These are phyloP conservation scores for Gamsiella multidivaricata DNA, from an alignment of 192 early-diverging fungal species.

Conservation along the genomic window DNA sequence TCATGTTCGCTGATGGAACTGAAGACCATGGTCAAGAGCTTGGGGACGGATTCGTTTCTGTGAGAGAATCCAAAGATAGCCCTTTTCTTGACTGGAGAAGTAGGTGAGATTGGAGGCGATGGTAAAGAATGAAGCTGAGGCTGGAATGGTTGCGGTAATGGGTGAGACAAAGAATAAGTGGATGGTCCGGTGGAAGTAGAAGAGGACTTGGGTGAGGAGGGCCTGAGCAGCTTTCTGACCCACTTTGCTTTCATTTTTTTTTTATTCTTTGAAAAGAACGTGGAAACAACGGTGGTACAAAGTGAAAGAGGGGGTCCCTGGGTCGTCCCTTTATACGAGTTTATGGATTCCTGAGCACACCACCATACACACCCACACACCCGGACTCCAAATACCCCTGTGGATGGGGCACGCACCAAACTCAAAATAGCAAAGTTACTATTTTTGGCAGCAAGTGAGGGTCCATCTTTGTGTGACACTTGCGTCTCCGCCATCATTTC, in stretches of 20 bases:
- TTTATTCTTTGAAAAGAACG: too few species aligned
- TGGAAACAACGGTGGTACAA: background rate
- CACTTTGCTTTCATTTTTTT: conserved; percentile 10
- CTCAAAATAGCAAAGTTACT: too few species aligned
- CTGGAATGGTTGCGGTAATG: too few species aligned
- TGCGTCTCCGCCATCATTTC: too few species aligned
- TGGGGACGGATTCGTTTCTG: background rate
- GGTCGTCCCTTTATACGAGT: too few species aligned
- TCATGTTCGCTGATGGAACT: background rate
- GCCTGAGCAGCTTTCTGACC: background rate
- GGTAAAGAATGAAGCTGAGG: background rate
- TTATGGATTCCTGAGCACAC: too few species aligned
- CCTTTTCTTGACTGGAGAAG: background rate
- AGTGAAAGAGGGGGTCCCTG: background rate
- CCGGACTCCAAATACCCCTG: too few species aligned
- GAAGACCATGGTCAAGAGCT: background rate
- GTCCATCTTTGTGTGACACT: too few species aligned
- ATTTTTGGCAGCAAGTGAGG: too few species aligned
- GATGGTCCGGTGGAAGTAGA: background rate
- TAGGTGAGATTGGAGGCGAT: background rate
- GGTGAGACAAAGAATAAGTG: background rate
- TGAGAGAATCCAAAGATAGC: background rate
- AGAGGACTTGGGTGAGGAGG: background rate
- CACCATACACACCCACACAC: too few species aligned
- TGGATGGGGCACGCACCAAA: too few species aligned